Percentiles rank a stretch among this genome's conserved stretches.
Conservation (phyloP, 371 early-diverging fungal species). For the Fennellomyces sp. region DNA sequence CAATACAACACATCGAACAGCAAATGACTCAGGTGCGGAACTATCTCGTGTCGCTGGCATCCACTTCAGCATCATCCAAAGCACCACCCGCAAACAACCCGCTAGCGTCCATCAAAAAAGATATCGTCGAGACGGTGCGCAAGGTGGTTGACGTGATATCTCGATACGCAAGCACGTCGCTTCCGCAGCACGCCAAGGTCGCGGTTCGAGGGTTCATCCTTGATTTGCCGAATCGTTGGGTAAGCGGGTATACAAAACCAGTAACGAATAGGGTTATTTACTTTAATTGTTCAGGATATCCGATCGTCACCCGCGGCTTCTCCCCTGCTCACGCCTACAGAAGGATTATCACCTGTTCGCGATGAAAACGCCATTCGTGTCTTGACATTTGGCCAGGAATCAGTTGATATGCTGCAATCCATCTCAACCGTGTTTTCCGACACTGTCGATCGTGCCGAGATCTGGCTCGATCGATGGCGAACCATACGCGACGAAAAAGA, state of each 20-base stretch:
- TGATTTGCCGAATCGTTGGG: conserved; percentile 84
- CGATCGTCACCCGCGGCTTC: conserved; percentile 48
- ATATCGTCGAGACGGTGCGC: conserved; percentile 84
- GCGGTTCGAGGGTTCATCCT: conserved; percentile 88
- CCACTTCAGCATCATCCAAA: conserved; percentile 13
- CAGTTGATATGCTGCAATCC: conserved; percentile 76
- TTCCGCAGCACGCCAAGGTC: conserved; percentile 84
- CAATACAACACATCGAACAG: conserved; percentile 77
- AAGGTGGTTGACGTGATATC: conserved; percentile 88
- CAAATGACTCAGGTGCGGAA: conserved; percentile 73
- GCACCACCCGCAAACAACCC: conserved; percentile 15
- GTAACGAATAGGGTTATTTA: not conserved
- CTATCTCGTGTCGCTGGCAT: conserved; percentile 62
- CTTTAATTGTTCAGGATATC: conserved; percentile 14
- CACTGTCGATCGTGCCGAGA: conserved; percentile 79
- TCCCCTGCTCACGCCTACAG: conserved; percentile 32
- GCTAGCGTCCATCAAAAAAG: conserved; percentile 71
- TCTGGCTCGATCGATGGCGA: conserved; percentile 67
- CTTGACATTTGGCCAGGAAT: conserved; percentile 79
- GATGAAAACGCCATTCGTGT: conserved; percentile 30
- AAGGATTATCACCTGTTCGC: not conserved
- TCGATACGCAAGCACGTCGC: conserved; percentile 82
- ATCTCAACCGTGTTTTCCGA: conserved; percentile 77
- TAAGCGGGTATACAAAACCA: conserved; percentile 13
- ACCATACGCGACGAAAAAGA: conserved; percentile 23